phyloP scores from a whole-genome alignment of 2,329 filamentous ascomycete species.

The Aspergillus versicolor region DNA sequence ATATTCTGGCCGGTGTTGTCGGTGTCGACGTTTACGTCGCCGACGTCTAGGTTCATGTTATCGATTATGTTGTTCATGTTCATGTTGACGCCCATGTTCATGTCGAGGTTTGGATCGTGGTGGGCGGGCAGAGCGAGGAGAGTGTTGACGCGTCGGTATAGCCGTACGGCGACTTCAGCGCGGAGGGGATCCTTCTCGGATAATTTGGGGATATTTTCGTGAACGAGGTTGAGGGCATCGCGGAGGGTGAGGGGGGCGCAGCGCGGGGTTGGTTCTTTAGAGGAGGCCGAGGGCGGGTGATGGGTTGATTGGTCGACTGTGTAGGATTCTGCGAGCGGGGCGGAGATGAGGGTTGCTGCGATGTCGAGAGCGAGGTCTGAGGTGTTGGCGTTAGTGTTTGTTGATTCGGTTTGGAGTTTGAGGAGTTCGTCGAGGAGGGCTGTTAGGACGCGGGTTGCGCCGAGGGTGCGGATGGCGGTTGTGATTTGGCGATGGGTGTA shows the following conservation, averaged over 20 bases:
- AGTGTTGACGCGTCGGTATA: conserved; percentile 45
- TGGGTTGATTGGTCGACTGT: conserved; percentile 33
- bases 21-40: conserved; percentile 29
- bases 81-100: background rate
- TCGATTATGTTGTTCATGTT: conserved; percentile 42
- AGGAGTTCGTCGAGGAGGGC: conserved; percentile 44
- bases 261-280: conserved; percentile 33
- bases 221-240: conserved; percentile 39
- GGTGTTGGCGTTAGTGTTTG: conserved; percentile 26
- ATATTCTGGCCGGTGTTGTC: background rate
- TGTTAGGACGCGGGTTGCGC: conserved; percentile 38
- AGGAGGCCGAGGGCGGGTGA: conserved; percentile 34
- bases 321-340: conserved; percentile 41
- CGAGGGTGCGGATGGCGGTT: conserved; percentile 41
- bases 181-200: conserved; percentile 45
- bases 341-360: conserved; percentile 43
- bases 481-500: conserved; percentile 58
- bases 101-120: background rate
- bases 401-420: conserved; percentile 38
- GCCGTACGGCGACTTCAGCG: conserved; percentile 46
- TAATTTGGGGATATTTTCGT: conserved; percentile 40
- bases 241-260: conserved; percentile 41
- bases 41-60: conserved; percentile 38
- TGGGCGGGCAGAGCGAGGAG: conserved; percentile 38
- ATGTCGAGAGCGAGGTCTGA: conserved; percentile 47